Base-by-base conservation (phyloP, 768 basidiomycete species). In the Scleroderma citrinum region DNA sequence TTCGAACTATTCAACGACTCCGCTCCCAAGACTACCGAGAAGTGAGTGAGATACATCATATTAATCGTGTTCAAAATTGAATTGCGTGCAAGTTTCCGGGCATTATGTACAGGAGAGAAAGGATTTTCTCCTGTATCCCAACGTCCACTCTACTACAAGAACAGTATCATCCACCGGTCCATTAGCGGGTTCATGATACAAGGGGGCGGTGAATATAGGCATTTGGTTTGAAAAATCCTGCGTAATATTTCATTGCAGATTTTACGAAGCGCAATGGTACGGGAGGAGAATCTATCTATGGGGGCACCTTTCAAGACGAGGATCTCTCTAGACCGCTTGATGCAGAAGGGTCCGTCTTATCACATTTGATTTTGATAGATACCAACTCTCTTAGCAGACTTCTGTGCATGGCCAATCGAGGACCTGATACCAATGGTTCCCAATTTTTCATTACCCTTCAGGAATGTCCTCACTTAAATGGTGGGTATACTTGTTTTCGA, bases 391-490 rank as follows among this genome's bases (percentile, higher is more conserved):
- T 44, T 44, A 36, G n/a, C 56, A 83, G 81, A 12, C 69, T 94
- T 23, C 70, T 95, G 11, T 90, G 88, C 58, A 95, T 94, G 92
- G 92, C 92, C 10, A 95, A 95, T 64, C 78, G 78, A 54, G 87
- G 87, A 3, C 82, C 85, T 1, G 72, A 87, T 66, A 93, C 92
- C 31, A 94, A 93, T 55, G 82, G 84, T 32, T 87, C 85, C 1
- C 92, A 94, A 55, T 94, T 86, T 62, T 93, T 94, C 62, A 73
- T 93, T 53, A 91, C 92, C 19, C 74, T 94, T 11, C 74, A 77
- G n/a, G 75, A 78, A 14, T 82, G 86, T 52, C 79, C 83, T 3
- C 87, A 91, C 62, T 65, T 91, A 39, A 76, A 86, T 60, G 90
- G 90, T 72, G 67, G 68, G 69, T 54, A 0, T 44, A 37, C 45